Evolutionary conservation across 805 yeast genomes (phyloP), one percentile per base, ranked within the genome.

Genomic region (Wickerhamiella slavikovae): DNA sequence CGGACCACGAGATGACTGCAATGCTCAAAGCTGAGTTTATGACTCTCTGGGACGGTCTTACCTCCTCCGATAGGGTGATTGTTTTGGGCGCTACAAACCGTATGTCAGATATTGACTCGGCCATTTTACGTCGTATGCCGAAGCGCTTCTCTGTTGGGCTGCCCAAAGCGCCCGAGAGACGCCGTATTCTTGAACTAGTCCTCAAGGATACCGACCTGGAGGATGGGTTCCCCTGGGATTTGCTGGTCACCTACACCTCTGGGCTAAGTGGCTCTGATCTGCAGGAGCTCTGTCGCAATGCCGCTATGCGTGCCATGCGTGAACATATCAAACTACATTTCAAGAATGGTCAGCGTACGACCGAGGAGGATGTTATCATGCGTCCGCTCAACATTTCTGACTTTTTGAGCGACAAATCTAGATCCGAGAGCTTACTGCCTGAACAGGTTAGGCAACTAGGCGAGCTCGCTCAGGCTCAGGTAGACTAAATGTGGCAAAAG

Each of bases 21-120:
- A 73, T 75, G 65, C 58, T 85, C 37, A 85, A 85, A 52, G 93
- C 96, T 1, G 96, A 85, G 51, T 89, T 85, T 45, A 85, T 85
- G 95, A 80, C 94, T 0, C 56, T 85, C 29, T 85, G 96, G 96
- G 98, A 85, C 50, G 98, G 98, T 0, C 57, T 85, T 19, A 64
- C 76, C 7, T 35, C 36, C 8, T 48, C 53, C n/a, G 92, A 93
- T 2, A 61, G 93, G 27, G 66, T 89, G 4, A 56, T 85, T 57
- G 80, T 85, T 2, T 64, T 85, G 42, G 98, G 96, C 3, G 96
- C 96, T 7, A 85, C 98, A 1, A 85, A 85, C 49, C 61, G 98
- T 38, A 82, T 89, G 24, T 65, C 66, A 35, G 98, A 85, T 48
- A 85, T 85, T 26, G 98, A 85, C 47, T 64, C 67, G 36, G 98